Evolutionary conservation across 2,329 filamentous ascomycete species (phyloP), one percentile per base, ranked within the genome.

Genomic region (Orbilia javanica): DNA sequence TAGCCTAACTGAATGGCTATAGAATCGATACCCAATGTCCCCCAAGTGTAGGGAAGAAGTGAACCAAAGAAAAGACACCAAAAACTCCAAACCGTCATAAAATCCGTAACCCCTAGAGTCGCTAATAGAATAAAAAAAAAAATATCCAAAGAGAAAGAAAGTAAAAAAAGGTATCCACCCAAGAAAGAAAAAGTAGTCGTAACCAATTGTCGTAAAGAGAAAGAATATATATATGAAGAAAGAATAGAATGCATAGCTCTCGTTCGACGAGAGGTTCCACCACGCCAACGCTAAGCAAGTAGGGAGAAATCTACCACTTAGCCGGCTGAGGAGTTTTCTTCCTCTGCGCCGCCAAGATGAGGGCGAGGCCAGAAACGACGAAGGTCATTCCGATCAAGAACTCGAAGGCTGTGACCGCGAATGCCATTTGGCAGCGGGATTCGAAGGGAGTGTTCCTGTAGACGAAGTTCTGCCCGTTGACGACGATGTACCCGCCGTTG

Each of bases 401-500:
- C 34, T 78, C 74, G 29, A 72, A 72, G 18, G 52, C 20, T n/a
- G 74, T 78, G n/a, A 78, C 48, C 15, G 74, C 60, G 44, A 78
- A 63, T 2, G 74, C 67, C 74, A 78, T 78, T 20, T 78, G 67
- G 27, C 74, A 78, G n/a, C 74, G 74, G 6, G 67, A 67, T 29
- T 72, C 48, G 34, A 78, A 78, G 7, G 74, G 74, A 1, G 67
- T 72, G 25, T 72, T 50, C 15, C 34, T 50, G 31, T 72, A 78
- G 8, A 78, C 74, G 39, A 67, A 78, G 42, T 72, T 72, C 10
- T 60, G 44, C 11, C 74, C 67, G 25, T 52, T 52, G 44, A 78
- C 67, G n/a, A 63, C 44, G 22, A 78, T 46, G 44, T 72, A 78
- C 1, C 74, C 74, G 22, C 62, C 74, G 53, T 78, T 78, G 29